Evolutionary conservation across 2,329 filamentous ascomycete species (phyloP), one percentile per base, ranked within the genome.

Genomic region (Annulohypoxylon truncatum): DNA sequence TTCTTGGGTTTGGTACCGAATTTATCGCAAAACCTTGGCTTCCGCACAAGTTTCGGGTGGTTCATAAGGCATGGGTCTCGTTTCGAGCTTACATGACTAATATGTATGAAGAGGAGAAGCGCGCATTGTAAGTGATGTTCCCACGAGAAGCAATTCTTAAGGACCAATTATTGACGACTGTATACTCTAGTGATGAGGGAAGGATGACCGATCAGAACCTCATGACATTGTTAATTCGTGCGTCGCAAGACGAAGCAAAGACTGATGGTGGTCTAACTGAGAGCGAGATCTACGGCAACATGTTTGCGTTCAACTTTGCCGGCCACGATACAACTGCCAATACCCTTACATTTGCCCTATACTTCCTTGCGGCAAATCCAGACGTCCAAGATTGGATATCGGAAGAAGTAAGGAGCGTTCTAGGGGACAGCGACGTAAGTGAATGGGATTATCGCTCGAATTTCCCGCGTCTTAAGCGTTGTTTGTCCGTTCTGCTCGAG

Each of bases 301-400:
- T 73, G 64, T 70, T 71, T n/a, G 60, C 50, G 9, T 67, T 67
- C 54, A 73, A 69, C 51, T 73, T 73, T 52, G 84, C 84, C 0
- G 84, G 84, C 0, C 82, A 85, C 61, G 84, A 86, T 61, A 85
- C 83, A 0, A 83, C 83, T 0, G 81, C 83, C 0, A 79, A 82
- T 26, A 80, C 80, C 0, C 70, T 85, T 4, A 77, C 78, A 0
- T 84, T 79, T 54, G 74, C 78, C 0, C 71, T 83, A 0, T 71
- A 80, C 5, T 79, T 83, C 7, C 75, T 87, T 1, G 82, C 84
- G 1, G 76, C 78, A 0, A 66, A 82, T 40, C 82, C 80, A 0
- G 73, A 79, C 2, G 77, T 82, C 2, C 84, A 85, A 62, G 77
- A 80, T 2, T 85, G 82, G 82, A 48, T 83, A 0, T 71, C 76